Conservation (phyloP, 495 filamentous ascomycete species). For the Letharia lupina region DNA sequence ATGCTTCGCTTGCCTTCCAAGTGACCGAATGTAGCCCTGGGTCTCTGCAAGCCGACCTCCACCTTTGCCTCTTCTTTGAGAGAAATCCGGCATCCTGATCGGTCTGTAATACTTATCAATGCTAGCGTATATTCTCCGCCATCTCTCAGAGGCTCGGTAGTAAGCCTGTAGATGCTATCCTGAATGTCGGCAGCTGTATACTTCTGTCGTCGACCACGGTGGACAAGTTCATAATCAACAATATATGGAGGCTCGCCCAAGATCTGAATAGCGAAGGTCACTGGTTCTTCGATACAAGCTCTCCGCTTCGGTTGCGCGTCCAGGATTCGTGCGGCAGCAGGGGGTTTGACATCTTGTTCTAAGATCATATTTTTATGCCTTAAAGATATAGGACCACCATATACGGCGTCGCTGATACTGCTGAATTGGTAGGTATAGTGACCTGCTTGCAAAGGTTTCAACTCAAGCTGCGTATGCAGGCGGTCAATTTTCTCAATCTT, state of each 20-base stretch:
- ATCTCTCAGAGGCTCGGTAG: slow-evolving; percentile 58
- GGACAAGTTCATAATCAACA: slow-evolving; percentile 90
- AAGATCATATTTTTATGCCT: slow-evolving; percentile 50
- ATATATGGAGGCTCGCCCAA: slow-evolving; percentile 76
- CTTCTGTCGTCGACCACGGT: slow-evolving; percentile 72
- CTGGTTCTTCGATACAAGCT: slow-evolving; percentile 73
- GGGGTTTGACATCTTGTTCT: slow-evolving; percentile 86
- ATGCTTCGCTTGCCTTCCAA: slow-evolving; percentile 67
- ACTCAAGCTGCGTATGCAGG: slow-evolving; percentile 68
- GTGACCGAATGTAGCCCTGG: slow-evolving; percentile 71
- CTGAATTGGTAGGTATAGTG: slow-evolving; percentile 80
- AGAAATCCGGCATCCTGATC: slow-evolving; percentile 72
- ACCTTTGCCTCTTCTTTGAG: slow-evolving; percentile 75
- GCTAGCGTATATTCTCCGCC: slow-evolving; percentile 86
- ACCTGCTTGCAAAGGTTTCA: slow-evolving; percentile 74
- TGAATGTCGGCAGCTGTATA: slow-evolving; percentile 56
- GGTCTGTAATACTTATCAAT: slow-evolving; percentile 76
- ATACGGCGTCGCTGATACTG: slow-evolving; percentile 71
- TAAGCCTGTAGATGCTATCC: slow-evolving; percentile 53
- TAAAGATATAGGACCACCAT: slow-evolving; percentile 42
- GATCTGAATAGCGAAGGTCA: slow-evolving; percentile 62
- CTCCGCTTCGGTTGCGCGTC: slow-evolving; percentile 43
- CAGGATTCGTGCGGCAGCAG: slow-evolving; percentile 69
- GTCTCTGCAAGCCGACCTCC: slow-evolving; percentile 75
- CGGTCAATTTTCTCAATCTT: slow-evolving; percentile 48